Base-by-base conservation (phyloP, 2,329 filamentous ascomycete genomes). In the Fusarium sulawesiense region DNA sequence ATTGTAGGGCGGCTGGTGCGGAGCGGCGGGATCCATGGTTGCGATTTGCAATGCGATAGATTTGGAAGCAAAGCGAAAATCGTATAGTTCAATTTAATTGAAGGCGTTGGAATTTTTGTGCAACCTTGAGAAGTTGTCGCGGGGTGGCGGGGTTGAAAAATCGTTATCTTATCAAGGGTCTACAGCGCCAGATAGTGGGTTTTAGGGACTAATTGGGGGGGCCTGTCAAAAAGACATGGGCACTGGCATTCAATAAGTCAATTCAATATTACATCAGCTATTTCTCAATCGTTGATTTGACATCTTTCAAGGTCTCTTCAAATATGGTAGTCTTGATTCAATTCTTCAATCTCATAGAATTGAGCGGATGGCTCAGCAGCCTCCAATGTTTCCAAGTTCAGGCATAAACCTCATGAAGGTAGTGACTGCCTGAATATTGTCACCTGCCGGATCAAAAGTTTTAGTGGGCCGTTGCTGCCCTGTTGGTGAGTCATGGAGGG, bases 1-100 rank as follows among this genome's bases (percentile, higher is more conserved):
- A 13, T 75, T 78, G 70, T 83, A 83, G 5, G 83, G 82, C 7
- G 83, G 82, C 68, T 85, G 77, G 63, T 84, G 82, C 47, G 83
- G 82, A 58, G 79, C 80, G 18, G 81, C 80, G 21, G 82, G 47
- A 37, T 72, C 34, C 67, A 76, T 72, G 32, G 12, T 57, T 45
- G 29, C 50, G 40, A 59, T 64, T 66, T 42, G 40, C 51, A 41
- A 37, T 45, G 29, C 13, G 47, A 51, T 20, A 21, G 20, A 50
- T 21, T 45, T 30, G 25, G 32, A 34, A 44, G 27, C 45, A 60
- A 46, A 32, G 41, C 37, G 27, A 42, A 41, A 49, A 27, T 61
- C 20, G 25, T 25, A 30, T 47, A 25, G 11, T 41, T 60, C 46
- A 16, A 44, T 57, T 64, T 54, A 44, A 45, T 55, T 30, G 32